Percentiles rank a stretch among this genome's conserved stretches.
These are phyloP conservation scores for Apiospora koreana DNA, from an alignment of 2,329 filamentous ascomycete genomes.

Conservation along the genomic window DNA sequence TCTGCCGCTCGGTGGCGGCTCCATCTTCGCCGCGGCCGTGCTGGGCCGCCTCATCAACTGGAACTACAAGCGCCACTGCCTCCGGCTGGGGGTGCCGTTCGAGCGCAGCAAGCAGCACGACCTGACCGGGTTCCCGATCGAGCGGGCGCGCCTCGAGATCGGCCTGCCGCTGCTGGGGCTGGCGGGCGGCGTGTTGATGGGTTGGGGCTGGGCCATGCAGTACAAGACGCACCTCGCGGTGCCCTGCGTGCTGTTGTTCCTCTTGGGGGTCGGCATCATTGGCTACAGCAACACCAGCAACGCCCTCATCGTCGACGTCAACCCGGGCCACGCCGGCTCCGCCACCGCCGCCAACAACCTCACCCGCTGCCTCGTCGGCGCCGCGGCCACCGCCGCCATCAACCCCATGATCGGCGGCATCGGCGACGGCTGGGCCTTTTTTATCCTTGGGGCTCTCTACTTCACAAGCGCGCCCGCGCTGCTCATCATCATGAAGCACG, in stretches of 20 bases:
- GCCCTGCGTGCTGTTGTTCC: constrained; percentile 36
- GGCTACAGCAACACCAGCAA: constrained; percentile 44
- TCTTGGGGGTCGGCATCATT: constrained; percentile 36
- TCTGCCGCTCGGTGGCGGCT: constrained; percentile 38
- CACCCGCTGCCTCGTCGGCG: constrained; percentile 44
- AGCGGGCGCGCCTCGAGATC: constrained; percentile 36
- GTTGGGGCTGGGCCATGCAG: constrained; percentile 39
- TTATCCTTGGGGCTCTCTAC: constrained; percentile 35
- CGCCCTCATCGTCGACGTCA: constrained; percentile 47
- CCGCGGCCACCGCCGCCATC: constrained; percentile 42
- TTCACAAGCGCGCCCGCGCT: constrained; percentile 33
- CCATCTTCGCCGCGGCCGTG: constrained; percentile 33
- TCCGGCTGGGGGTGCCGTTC: constrained; percentile 48
- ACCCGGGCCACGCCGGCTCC: constrained; percentile 40
- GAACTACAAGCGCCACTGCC: constrained; percentile 59
- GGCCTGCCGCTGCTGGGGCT: constrained; percentile 43
- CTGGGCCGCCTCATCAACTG: constrained; percentile 56
- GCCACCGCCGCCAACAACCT: constrained; percentile 49
- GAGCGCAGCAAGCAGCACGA: constrained; percentile 45
- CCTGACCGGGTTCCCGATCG: constrained; percentile 33
- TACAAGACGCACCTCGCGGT: constrained; percentile 34
- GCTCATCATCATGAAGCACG: constrained; percentile 32
- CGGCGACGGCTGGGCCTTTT: constrained; percentile 44
- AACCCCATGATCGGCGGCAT: constrained; percentile 42
- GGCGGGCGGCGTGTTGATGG: constrained; percentile 38